Evolutionary conservation across 495 filamentous ascomycete genomes (phyloP).

Genomic region (Bacidia rubella): DNA sequence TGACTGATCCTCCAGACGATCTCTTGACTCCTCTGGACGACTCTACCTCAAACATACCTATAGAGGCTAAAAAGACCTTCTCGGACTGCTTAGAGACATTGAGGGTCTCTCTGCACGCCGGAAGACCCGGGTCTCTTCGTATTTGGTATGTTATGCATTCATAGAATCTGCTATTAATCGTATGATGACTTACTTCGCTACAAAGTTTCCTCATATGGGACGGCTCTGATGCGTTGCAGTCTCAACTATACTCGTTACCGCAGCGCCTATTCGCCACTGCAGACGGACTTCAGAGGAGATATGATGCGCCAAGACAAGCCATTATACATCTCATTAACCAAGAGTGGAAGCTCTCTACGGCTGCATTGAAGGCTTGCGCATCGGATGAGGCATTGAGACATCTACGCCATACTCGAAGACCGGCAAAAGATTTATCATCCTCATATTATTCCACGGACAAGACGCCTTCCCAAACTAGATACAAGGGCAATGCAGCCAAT

Average conservation of each 20-base stretch:
- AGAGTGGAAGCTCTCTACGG: neutral
- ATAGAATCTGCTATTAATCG: too few relatives aligned
- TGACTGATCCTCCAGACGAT: neutral
- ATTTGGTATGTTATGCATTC: neutral
- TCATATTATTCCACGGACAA: neutral
- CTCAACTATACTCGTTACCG: neutral
- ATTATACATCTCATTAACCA: neutral
- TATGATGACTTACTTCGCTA: neutral
- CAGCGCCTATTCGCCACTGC: neutral
- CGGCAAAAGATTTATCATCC: neutral
- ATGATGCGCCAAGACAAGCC: neutral
- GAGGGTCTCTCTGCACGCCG: neutral
- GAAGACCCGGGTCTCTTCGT: neutral
- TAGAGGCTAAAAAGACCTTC: neutral
- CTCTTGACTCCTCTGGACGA: neutral
- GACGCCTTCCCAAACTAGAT: neutral
- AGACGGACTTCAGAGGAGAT: neutral
- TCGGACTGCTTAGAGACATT: neutral
- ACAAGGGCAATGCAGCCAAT: neutral
- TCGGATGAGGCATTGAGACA: neutral
- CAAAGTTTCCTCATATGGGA: neutral
- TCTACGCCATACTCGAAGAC: neutral
- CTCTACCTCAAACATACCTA: neutral
- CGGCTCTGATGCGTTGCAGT: neutral
- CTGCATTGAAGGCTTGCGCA: neutral